These are phyloP conservation scores for Cercospora sojina DNA, from an alignment of 2,329 filamentous ascomycete species.

Conservation along the genomic window DNA sequence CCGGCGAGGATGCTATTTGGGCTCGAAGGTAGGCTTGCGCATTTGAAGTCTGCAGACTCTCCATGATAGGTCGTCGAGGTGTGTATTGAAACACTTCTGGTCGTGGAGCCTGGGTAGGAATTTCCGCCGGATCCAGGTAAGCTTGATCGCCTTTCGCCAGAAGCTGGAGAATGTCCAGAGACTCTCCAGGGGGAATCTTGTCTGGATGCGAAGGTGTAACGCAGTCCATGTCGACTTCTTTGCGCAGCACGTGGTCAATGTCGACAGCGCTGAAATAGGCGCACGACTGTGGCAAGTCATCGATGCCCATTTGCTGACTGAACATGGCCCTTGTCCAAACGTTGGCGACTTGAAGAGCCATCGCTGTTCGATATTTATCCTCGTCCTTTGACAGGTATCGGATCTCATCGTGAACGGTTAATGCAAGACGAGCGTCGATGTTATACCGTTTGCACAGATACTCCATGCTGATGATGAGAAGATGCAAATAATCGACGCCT, in stretches of 20 bases:
- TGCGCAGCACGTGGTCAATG: slow-evolving; percentile 91
- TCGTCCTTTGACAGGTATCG: slow-evolving; percentile 82
- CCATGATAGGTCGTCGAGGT: slow-evolving; percentile 76
- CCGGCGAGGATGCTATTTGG: slow-evolving; percentile 73
- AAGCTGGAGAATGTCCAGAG: slow-evolving; percentile 75
- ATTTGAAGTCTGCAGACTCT: slow-evolving; percentile 51
- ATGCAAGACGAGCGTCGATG: slow-evolving; percentile 77
- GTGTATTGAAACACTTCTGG: slow-evolving; percentile 66
- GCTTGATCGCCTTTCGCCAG: slow-evolving; percentile 70
- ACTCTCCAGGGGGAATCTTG: slow-evolving; percentile 81
- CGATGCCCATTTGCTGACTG: slow-evolving; percentile 90
- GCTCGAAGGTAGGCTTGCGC: slow-evolving; percentile 66
- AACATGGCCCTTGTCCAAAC: slow-evolving; percentile 98
- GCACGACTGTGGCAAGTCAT: slow-evolving; percentile 89
- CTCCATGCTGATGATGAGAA: slow-evolving; percentile 92
- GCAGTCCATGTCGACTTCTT: slow-evolving; percentile 98
- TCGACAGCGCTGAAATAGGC: slow-evolving; percentile 96
- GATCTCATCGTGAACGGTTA: slow-evolving; percentile 98
- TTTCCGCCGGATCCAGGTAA: slow-evolving; percentile 63
- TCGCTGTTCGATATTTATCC: slow-evolving; percentile 83
- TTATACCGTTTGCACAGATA: slow-evolving; percentile 84
- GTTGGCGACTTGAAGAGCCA: slow-evolving; percentile 92
- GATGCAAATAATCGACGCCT: slow-evolving; percentile 93
- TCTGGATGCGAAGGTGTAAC: slow-evolving; percentile 81
- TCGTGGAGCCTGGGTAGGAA: slow-evolving; percentile 58